Evolutionary conservation across 257 asterid genomes (phyloP).

Genomic region (Rubia yunnanensis): DNA sequence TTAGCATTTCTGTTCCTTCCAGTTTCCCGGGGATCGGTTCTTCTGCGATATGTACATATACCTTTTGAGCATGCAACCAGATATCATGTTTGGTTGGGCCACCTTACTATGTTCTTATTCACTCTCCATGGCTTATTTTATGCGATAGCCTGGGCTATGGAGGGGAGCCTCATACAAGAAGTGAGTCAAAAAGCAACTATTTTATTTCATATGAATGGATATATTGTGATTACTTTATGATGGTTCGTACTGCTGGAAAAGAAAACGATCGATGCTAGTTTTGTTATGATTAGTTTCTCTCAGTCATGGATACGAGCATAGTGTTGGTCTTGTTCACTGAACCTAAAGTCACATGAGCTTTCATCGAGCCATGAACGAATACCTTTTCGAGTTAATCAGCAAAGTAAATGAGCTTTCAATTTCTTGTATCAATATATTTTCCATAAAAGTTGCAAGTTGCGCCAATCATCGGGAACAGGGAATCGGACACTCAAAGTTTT

Average conservation of each 20-base stretch:
- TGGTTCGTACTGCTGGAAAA: background rate
- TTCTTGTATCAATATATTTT: too few species aligned
- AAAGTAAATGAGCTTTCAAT: too few species aligned
- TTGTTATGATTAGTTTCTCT: background rate
- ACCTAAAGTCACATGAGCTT: background rate
- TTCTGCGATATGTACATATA: conserved; percentile 61
- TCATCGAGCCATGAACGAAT: background rate
- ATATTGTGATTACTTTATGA: background rate
- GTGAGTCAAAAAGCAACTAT: conserved; percentile 27
- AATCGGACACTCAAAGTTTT: too few species aligned
- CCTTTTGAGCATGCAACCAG: conserved; percentile 86
- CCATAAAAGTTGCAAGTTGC: too few species aligned
- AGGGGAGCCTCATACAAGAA: conserved; percentile 35
- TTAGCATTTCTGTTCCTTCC: conserved; percentile 62
- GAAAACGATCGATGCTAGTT: background rate
- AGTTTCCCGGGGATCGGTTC: conserved; percentile 66
- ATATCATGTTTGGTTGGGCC: conserved; percentile 95
- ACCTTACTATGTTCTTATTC: conserved; percentile 69
- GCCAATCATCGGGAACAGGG: too few species aligned
- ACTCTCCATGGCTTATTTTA: conserved; percentile 70
- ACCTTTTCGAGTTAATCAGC: too few species aligned
- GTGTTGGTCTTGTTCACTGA: background rate
- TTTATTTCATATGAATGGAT: background rate
- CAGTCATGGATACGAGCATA: background rate
- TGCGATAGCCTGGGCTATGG: conserved; percentile 45